Evolutionary conservation across 148 eudicot genomes (phyloP).

Genomic region (Rhododendron molle): DNA sequence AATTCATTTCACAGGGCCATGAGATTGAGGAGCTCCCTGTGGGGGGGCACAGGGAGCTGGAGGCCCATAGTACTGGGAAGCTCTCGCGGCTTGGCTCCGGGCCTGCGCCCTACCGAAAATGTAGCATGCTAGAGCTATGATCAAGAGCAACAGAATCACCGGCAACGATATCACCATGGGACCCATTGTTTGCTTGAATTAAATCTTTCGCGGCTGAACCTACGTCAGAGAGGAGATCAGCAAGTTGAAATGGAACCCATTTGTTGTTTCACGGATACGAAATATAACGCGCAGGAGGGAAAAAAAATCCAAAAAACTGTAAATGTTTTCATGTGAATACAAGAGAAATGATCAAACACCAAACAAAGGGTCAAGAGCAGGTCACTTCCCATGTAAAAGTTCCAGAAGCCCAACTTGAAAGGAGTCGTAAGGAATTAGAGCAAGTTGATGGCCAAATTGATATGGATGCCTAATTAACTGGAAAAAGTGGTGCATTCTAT

Average conservation of each 20-base stretch:
- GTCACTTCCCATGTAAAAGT: not conserved
- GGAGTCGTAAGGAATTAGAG: not conserved
- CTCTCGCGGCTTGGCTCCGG: slow-evolving; percentile 16
- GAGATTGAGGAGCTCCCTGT: slow-evolving; percentile 12
- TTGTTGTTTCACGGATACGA: not conserved
- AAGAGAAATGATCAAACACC: not conserved
- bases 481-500: no score
- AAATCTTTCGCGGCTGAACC: not conserved
- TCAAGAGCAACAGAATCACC: slow-evolving; percentile 36
- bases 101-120: slow-evolving; percentile 44
- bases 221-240: not conserved
- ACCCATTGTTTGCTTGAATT: slow-evolving; percentile 30
- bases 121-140: slow-evolving; percentile 48
- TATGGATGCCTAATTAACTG: not conserved
- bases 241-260: not conserved
- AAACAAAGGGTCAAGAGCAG: not conserved
- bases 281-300: not conserved
- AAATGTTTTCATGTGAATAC: not conserved
- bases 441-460: not conserved
- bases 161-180: slow-evolving; percentile 43
- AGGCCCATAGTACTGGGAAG: slow-evolving; percentile 37
- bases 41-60: slow-evolving; percentile 46
- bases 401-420: not conserved
- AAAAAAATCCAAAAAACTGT: not conserved
- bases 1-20: slow-evolving; percentile 6